A percentile compares a stretch with the other conserved stretches of the same genome.
Evolutionary conservation across 306 rosid species (phyloP).

Genomic region (Gastrolobium bilobum): DNA sequence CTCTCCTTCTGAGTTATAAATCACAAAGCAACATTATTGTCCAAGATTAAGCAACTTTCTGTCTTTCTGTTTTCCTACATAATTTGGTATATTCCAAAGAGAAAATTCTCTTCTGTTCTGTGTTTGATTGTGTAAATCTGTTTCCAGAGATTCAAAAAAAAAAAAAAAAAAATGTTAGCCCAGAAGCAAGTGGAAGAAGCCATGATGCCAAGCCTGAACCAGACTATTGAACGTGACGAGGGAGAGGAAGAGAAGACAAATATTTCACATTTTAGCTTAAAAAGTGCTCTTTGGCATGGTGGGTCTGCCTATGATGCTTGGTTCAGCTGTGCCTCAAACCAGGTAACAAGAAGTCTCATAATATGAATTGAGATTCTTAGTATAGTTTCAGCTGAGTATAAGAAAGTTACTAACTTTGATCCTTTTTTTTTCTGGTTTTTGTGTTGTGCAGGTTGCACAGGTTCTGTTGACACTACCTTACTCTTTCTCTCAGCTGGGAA

Average conservation of each 20-base stretch:
- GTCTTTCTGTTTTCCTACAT: not conserved
- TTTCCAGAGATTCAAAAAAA: conserved; percentile 48
- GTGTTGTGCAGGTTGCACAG: conserved; percentile 78
- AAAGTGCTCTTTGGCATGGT: conserved; percentile 80
- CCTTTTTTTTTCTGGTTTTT: not conserved
- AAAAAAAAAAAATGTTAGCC: conserved; percentile 61
- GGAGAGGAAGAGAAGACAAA: conserved; percentile 65
- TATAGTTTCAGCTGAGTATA: not conserved
- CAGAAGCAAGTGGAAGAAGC: conserved; percentile 76
- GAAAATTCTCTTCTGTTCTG: not conserved
- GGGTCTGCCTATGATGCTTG: conserved; percentile 93
- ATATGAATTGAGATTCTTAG: not conserved
- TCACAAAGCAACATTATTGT: not conserved
- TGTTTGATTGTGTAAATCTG: conserved; percentile 9
- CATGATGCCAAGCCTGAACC: conserved; percentile 61
- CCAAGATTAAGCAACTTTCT: conserved; percentile 16
- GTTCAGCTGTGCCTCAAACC: conserved; percentile 94
- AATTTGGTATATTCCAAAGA: conserved; percentile 21
- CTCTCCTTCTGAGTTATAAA: conserved; percentile 40
- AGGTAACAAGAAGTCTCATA: conserved; percentile 52
- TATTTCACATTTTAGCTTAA: conserved; percentile 55
- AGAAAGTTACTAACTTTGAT: not conserved
- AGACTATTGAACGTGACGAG: conserved; percentile 53
- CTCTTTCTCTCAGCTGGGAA: conserved; percentile 89
- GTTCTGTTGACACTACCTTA: conserved; percentile 87